Conservation (phyloP, 2,329 filamentous ascomycete species). For the Verticillium zaregamsianum region DNA sequence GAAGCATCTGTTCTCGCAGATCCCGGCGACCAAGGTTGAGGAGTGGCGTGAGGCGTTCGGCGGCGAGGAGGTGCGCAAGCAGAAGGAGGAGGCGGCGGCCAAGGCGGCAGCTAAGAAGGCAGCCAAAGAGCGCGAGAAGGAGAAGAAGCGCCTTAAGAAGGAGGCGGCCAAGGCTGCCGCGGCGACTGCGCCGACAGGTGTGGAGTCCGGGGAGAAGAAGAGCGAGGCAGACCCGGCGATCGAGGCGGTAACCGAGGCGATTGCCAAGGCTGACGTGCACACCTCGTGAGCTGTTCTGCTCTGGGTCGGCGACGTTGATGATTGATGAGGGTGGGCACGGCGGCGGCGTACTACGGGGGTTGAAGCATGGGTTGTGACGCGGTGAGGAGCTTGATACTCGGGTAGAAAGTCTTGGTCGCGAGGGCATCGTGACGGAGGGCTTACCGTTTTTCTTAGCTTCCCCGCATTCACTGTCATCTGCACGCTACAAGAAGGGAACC, state of each 20-base stretch:
- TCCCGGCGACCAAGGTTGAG: slow-evolving; percentile 75
- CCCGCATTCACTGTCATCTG: neutral
- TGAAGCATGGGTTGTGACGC: neutral
- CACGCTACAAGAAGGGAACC: neutral
- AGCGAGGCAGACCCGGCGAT: slow-evolving; percentile 18
- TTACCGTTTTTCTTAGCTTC: neutral
- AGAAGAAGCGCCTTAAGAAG: slow-evolving; percentile 40
- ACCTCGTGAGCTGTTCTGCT: slow-evolving; percentile 9
- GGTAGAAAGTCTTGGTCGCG: neutral
- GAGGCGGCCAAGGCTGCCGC: slow-evolving; percentile 19
- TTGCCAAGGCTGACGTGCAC: slow-evolving; percentile 20
- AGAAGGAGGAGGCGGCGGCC: slow-evolving; percentile 55
- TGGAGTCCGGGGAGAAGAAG: slow-evolving; percentile 19
- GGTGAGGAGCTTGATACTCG: neutral
- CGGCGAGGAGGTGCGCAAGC: slow-evolving; percentile 60
- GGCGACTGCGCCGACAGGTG: slow-evolving; percentile 5
- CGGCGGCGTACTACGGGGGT: neutral
- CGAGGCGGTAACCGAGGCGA: slow-evolving; percentile 18
- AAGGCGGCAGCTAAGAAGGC: slow-evolving; percentile 49
- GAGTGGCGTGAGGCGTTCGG: slow-evolving; percentile 80
- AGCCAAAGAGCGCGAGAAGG: slow-evolving; percentile 45
- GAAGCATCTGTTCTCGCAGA: slow-evolving; percentile 74
- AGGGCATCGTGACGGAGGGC: neutral
- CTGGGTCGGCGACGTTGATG: neutral
- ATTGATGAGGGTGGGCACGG: neutral